Evolutionary conservation across 164 flowering plant species (phyloP).

Genomic region (Macadamia integrifolia): DNA sequence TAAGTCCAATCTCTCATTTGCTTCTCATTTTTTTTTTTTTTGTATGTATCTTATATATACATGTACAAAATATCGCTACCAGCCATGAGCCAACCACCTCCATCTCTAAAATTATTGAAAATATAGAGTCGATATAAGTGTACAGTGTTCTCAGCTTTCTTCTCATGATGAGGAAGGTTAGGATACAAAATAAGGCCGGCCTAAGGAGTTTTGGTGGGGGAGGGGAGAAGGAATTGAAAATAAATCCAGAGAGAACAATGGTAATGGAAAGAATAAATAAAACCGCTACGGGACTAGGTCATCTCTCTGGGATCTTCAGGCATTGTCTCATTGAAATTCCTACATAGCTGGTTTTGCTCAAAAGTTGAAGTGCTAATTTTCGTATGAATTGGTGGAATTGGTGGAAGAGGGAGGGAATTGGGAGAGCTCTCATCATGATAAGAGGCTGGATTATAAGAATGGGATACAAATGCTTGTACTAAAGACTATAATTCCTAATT

Average conservation of each 20-base stretch:
- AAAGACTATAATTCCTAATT: slow-evolving; percentile 75
- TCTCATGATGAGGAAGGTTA: slow-evolving; percentile 14
- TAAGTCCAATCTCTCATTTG: slow-evolving; percentile 29
- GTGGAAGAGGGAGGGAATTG: slow-evolving; percentile 3
- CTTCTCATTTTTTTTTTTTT: slow-evolving; percentile 22
- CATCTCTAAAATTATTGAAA: slow-evolving; percentile 4
- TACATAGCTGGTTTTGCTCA: slow-evolving; percentile 36
- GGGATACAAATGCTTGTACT: slow-evolving; percentile 12
- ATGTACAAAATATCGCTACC: slow-evolving; percentile 36
- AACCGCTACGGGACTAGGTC: slow-evolving; percentile 34
- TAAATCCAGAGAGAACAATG: slow-evolving; percentile 33
- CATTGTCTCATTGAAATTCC: slow-evolving; percentile 36
- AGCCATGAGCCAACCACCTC: slow-evolving; percentile 11
- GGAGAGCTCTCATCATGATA: slow-evolving; percentile 13
- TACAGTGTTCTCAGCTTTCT: slow-evolving; percentile 20
- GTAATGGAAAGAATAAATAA: slow-evolving; percentile 54
- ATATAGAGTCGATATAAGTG: slow-evolving; percentile 17
- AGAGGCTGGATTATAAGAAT: neutral
- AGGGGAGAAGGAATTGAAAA: slow-evolving; percentile 3
- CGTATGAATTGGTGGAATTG: slow-evolving; percentile 17
- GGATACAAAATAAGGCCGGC: slow-evolving; percentile 34
- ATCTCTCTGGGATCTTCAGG: slow-evolving; percentile 36
- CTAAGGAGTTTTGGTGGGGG: slow-evolving; percentile 3
- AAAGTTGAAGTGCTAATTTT: slow-evolving; percentile 23
- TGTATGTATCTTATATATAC: slow-evolving; percentile 43